phyloP scores from a whole-genome alignment of 345 rosid species.

The Draba incana region DNA sequence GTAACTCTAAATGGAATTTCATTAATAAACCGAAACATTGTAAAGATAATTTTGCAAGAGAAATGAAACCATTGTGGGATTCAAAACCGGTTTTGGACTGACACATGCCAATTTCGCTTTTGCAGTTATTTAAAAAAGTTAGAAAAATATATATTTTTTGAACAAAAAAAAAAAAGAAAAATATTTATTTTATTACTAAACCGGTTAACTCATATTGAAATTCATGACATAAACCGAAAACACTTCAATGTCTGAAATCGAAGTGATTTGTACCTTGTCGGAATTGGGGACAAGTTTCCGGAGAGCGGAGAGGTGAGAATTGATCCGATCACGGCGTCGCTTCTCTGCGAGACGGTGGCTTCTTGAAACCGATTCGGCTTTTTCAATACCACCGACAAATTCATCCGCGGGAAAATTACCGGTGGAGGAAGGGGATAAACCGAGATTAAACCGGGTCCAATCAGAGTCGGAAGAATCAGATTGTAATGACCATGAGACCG shows the following conservation, averaged over 20 bases:
- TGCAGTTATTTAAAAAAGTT: too few species aligned
- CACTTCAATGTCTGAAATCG: background rate
- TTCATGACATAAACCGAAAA: constrained; percentile 10
- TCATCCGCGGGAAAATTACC: constrained; percentile 20
- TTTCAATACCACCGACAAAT: constrained; percentile 38
- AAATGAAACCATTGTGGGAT: too few species aligned
- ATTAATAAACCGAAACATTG: constrained; percentile 13
- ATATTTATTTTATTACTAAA: too few species aligned
- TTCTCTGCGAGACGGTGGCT: constrained; percentile 91
- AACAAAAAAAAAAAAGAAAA: too few species aligned
- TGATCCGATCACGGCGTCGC: constrained; percentile 85
- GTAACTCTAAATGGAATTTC: background rate
- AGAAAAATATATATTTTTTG: too few species aligned
- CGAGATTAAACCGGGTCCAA: constrained; percentile 32
- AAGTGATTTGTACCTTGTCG: constrained; percentile 63
- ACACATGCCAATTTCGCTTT: too few species aligned
- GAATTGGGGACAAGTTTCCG: constrained; percentile 86
- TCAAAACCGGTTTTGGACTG: too few species aligned
- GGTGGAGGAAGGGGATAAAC: constrained; percentile 32
- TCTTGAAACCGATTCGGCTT: constrained; percentile 35
- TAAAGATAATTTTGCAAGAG: too few species aligned
- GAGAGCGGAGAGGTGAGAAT: constrained; percentile 77
- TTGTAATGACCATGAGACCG: constrained; percentile 39
- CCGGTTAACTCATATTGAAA: constrained; percentile 2
- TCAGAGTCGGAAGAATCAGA: constrained; percentile 28